phyloP scores from a whole-genome alignment of 352 stramenopile genomes.

The Phytophthora capsici region DNA sequence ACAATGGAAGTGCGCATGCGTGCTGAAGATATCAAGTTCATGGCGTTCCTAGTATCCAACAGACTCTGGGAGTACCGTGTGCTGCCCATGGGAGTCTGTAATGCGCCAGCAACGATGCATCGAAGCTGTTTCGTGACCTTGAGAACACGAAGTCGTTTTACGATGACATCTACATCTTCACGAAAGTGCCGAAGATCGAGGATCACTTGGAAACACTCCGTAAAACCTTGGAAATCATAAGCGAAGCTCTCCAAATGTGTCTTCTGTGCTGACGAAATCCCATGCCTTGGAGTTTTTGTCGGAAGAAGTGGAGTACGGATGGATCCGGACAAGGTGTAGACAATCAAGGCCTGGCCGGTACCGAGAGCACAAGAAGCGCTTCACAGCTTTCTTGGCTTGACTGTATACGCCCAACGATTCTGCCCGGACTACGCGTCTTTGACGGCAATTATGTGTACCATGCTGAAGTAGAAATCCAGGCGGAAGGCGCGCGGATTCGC shows the following conservation, averaged over 20 bases:
- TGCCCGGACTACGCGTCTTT: neutral
- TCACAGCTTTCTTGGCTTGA: neutral
- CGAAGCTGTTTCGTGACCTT: too few relatives aligned
- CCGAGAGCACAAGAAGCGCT: slow-evolving; percentile 2
- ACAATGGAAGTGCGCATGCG: too few relatives aligned
- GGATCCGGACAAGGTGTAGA: slow-evolving; percentile 7
- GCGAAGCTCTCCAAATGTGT: slow-evolving; percentile 10
- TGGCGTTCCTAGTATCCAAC: too few relatives aligned
- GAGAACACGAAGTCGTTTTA: too few relatives aligned
- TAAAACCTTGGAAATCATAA: neutral
- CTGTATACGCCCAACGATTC: neutral
- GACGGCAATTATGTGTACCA: neutral
- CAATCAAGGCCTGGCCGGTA: slow-evolving; percentile 2
- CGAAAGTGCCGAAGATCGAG: too few relatives aligned
- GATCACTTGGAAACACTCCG: too few relatives aligned
- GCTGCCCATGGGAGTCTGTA: too few relatives aligned
- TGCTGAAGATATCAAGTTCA: too few relatives aligned
- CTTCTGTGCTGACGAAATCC: slow-evolving; percentile 3
- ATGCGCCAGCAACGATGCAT: too few relatives aligned
- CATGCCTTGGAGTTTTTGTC: slow-evolving; percentile 2
- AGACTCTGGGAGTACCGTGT: too few relatives aligned
- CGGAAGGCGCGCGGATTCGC: too few relatives aligned
- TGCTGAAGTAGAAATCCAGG: neutral
- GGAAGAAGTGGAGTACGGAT: neutral
- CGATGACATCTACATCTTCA: too few relatives aligned